phyloP scores from a whole-genome alignment of 2,329 filamentous ascomycete genomes.

The Xylariaceae sp. region DNA sequence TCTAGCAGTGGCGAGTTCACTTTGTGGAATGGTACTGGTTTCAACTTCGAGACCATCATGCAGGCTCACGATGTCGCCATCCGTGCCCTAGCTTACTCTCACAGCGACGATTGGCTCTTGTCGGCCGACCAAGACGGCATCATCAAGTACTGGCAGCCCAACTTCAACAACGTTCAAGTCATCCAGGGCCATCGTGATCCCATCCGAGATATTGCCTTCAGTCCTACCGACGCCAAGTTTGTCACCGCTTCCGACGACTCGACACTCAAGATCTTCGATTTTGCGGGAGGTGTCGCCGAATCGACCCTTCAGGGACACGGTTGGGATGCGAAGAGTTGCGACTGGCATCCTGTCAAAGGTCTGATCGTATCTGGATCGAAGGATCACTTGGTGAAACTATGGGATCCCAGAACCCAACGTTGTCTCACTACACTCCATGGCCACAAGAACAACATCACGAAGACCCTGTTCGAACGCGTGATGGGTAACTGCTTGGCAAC shows the following conservation, averaged over 20 bases:
- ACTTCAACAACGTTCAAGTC: constrained; percentile 97
- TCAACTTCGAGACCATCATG: constrained; percentile 99
- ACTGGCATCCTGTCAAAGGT: constrained; percentile 96
- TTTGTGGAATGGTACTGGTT: constrained; percentile 96
- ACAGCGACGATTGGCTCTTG: constrained; percentile 94
- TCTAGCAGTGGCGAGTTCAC: constrained; percentile 98
- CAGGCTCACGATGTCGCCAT: constrained; percentile 91
- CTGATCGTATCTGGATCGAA: constrained; percentile 94
- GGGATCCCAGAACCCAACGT: constrained; percentile 88
- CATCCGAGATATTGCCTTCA: constrained; percentile 86
- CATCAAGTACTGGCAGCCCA: constrained; percentile 98
- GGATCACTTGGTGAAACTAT: constrained; percentile 94
- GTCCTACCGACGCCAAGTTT: constrained; percentile 91
- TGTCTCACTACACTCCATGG: constrained; percentile 92
- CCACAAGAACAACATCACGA: constrained; percentile 95
- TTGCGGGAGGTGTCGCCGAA: constrained; percentile 79
- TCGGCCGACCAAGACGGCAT: constrained; percentile 93
- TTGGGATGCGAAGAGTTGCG: constrained; percentile 95
- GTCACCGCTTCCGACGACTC: constrained; percentile 94
- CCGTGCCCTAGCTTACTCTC: constrained; percentile 77
- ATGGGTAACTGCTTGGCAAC: constrained; percentile 83
- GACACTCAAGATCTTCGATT: constrained; percentile 92
- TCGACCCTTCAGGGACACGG: constrained; percentile 85
- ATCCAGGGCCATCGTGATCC: constrained; percentile 87
- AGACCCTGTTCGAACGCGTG: constrained; percentile 82